A percentile compares a stretch with the other conserved stretches of the same genome.
Evolutionary conservation across 2,329 filamentous ascomycete species (phyloP).

Genomic region (Talaromyces sp.): DNA sequence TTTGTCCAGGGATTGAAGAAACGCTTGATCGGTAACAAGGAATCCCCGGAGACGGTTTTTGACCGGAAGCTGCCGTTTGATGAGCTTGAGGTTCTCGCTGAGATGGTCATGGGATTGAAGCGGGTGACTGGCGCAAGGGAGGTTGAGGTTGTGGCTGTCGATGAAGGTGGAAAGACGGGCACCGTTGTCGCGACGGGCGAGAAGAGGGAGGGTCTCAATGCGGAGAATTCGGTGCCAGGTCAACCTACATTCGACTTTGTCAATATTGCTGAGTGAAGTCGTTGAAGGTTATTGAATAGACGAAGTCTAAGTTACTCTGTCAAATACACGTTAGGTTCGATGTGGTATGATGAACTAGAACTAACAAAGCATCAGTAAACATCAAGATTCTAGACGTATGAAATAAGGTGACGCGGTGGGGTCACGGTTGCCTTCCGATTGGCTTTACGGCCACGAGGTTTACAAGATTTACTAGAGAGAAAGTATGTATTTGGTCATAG

Average conservation of each 20-base stretch:
- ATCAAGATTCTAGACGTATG: not conserved
- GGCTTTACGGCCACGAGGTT: not conserved
- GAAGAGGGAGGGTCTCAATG: slow-evolving; percentile 58
- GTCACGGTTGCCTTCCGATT: not conserved
- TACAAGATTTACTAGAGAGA: not conserved
- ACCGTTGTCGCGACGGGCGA: slow-evolving; percentile 49
- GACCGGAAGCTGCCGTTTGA: slow-evolving; percentile 84
- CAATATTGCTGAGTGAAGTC: slow-evolving; percentile 60
- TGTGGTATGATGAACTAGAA: no score
- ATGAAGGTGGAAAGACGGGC: slow-evolving; percentile 54
- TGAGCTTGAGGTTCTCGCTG: slow-evolving; percentile 68
- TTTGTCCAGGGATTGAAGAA: slow-evolving; percentile 88
- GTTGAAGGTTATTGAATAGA: not conserved
- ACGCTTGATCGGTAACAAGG: slow-evolving; percentile 66
- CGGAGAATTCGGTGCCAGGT: slow-evolving; percentile 76
- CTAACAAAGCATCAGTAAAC: not conserved
- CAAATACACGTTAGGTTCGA: no score
- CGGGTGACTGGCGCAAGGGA: slow-evolving; percentile 68
- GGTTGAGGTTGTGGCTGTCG: slow-evolving; percentile 69
- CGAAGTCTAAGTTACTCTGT: no score
- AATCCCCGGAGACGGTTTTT: slow-evolving; percentile 66
- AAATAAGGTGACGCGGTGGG: not conserved
- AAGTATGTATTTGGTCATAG: not conserved
- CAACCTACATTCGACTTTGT: slow-evolving; percentile 79
- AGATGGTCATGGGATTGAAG: slow-evolving; percentile 78